These are phyloP conservation scores for Wallacemonas collosoma DNA, from an alignment of 208 protist species.

Conservation along the genomic window DNA sequence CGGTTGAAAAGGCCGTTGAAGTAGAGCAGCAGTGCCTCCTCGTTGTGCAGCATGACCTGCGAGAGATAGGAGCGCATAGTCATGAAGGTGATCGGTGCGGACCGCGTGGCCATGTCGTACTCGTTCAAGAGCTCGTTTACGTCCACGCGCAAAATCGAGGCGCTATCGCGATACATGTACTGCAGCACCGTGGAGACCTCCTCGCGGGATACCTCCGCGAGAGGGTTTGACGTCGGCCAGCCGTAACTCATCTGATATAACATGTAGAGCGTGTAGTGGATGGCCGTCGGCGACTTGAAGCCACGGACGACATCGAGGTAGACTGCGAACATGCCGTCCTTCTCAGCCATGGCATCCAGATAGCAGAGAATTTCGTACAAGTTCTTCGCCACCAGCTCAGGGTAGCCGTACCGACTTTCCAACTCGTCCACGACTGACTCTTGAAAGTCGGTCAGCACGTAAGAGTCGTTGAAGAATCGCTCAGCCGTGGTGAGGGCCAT, in stretches of 20 bases:
- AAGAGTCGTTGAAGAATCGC: slow-evolving; percentile 81
- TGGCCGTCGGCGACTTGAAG: slow-evolving; percentile 77
- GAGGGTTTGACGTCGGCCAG: slow-evolving; percentile 80
- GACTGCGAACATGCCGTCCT: slow-evolving; percentile 55
- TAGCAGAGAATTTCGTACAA: slow-evolving; percentile 91
- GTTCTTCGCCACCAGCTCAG: slow-evolving; percentile 87
- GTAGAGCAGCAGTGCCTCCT: slow-evolving; percentile 79
- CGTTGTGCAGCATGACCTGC: slow-evolving; percentile 72
- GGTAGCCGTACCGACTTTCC: slow-evolving; percentile 81
- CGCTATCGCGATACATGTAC: slow-evolving; percentile 75
- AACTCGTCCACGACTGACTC: slow-evolving; percentile 85
- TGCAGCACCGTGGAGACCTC: slow-evolving; percentile 77
- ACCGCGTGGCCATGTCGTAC: slow-evolving; percentile 80
- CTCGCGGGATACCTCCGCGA: slow-evolving; percentile 50
- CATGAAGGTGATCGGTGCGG: slow-evolving; percentile 68
- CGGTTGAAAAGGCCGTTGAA: slow-evolving; percentile 76
- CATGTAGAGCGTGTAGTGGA: slow-evolving; percentile 85
- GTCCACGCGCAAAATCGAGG: slow-evolving; percentile 55
- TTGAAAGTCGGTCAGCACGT: slow-evolving; percentile 86
- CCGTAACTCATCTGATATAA: slow-evolving; percentile 83
- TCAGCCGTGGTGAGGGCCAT: slow-evolving; percentile 69
- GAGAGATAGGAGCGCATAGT: slow-evolving; percentile 78
- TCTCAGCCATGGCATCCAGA: slow-evolving; percentile 65
- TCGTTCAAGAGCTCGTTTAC: slow-evolving; percentile 65
- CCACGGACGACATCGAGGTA: slow-evolving; percentile 86